A percentile compares a stretch with the other conserved stretches of the same genome.
These are phyloP conservation scores for Yamadazyma kitorensis DNA, from an alignment of 805 yeast genomes.

Conservation along the genomic window DNA sequence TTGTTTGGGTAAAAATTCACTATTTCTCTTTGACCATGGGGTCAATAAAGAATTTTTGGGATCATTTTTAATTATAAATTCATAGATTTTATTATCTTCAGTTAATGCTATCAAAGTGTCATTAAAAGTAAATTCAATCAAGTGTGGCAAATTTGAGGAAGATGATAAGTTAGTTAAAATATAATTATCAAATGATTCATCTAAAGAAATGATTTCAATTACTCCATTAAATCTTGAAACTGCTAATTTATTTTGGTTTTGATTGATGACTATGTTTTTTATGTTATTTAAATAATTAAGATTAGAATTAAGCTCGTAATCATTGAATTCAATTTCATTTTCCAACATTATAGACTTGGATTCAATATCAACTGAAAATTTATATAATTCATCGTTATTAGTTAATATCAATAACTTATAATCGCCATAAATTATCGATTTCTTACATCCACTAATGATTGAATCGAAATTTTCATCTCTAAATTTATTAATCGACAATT, in stretches of 20 bases:
- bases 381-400: conserved; percentile 58
- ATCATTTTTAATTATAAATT: conserved; percentile 47
- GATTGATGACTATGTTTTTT: conserved; percentile 49
- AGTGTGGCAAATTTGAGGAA: conserved; percentile 48
- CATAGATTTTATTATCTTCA: conserved; percentile 72
- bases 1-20: conserved; percentile 69
- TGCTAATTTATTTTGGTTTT: conserved; percentile 46
- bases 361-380: conserved; percentile 34
- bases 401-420: conserved; percentile 52
- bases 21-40: conserved; percentile 75
- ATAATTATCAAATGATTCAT: conserved; percentile 22
- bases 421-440: conserved; percentile 44
- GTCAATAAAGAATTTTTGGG: conserved; percentile 44
- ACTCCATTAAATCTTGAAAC: conserved; percentile 65
- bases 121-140: conserved; percentile 51
- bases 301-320: conserved; percentile 10
- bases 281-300: conserved; percentile 48
- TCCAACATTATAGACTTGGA: conserved; percentile 34
- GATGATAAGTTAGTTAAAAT: conserved; percentile 59
- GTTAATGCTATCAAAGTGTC: conserved; percentile 62
- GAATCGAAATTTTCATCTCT: conserved; percentile 41
- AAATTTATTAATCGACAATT: conserved; percentile 51
- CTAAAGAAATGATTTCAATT: conserved; percentile 48
- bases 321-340: conserved; percentile 38
- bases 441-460: conserved; percentile 54